phyloP scores from a whole-genome alignment of 1,139 yeast species.

The Yamadazyma trypodendri region DNA sequence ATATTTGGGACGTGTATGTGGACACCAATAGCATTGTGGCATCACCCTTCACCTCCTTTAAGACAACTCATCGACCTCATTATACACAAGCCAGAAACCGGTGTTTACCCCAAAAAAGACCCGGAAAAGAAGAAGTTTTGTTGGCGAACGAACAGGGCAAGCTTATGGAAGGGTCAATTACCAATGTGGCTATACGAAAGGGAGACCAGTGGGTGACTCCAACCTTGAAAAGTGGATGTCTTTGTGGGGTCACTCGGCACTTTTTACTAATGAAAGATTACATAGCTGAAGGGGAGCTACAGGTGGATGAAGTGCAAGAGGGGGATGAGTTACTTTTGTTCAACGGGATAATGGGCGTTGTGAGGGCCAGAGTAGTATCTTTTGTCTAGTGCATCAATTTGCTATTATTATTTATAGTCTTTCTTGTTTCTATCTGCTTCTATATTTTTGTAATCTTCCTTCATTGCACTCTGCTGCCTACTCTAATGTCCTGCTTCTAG shows the following conservation, averaged over 20 bases:
- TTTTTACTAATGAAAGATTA: constrained; percentile 54
- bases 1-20: constrained; percentile 58
- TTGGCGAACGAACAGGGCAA: constrained; percentile 59
- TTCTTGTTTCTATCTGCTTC: no score
- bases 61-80: constrained; percentile 71
- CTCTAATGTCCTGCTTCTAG: no score
- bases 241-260: constrained; percentile 81
- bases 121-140: constrained; percentile 63
- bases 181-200: constrained; percentile 66
- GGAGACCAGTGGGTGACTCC: constrained; percentile 78
- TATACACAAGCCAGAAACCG: constrained; percentile 64
- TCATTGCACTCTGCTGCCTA: no score
- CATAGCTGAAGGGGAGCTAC: constrained; percentile 56
- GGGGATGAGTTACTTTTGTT: constrained; percentile 73
- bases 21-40: constrained; percentile 54
- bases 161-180: constrained; percentile 81
- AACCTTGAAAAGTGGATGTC: constrained; percentile 68
- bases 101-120: constrained; percentile 32
- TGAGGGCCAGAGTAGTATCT: constrained; percentile 50
- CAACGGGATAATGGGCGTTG: constrained; percentile 84
- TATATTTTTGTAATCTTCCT: no score
- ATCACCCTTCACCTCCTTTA: constrained; percentile 83
- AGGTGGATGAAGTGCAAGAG: constrained; percentile 40
- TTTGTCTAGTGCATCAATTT: constrained; percentile 11
- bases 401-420: no score